Conservation (phyloP, 2,329 filamentous ascomycete genomes). For the Trichoderma guizhouense region DNA sequence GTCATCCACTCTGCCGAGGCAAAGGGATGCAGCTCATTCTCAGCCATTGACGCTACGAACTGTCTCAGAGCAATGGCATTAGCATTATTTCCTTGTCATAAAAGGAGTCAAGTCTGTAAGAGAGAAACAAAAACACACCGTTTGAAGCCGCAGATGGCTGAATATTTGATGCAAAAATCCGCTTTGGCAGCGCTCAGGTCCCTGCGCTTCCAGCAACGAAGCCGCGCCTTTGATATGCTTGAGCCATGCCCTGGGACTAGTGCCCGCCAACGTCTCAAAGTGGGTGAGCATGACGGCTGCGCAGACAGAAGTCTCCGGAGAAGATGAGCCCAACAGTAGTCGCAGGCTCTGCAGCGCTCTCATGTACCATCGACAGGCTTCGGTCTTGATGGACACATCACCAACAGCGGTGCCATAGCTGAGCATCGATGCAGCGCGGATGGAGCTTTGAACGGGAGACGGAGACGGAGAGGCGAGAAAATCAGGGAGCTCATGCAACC, state of each 20-base stretch:
- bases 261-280: constrained; percentile 19
- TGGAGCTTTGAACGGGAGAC: constrained; percentile 1
- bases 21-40: constrained; percentile 29
- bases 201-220: constrained; percentile 15
- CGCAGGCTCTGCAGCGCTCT: constrained; percentile 12
- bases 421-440: constrained; percentile 18
- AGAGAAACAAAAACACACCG: constrained; percentile 13
- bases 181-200: constrained; percentile 12
- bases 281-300: constrained; percentile 22
- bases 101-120: fast-evolving
- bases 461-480: background rate
- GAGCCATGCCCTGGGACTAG: constrained; percentile 15
- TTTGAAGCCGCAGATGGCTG: constrained; percentile 19
- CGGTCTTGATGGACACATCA: constrained; percentile 11
- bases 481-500: constrained; percentile 17
- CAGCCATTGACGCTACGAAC: constrained; percentile 19
- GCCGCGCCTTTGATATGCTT: constrained; percentile 17
- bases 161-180: constrained; percentile 21
- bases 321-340: background rate
- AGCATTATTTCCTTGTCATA: background rate
- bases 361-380: constrained; percentile 20
- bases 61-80: background rate
- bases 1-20: constrained; percentile 44
- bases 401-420: constrained; percentile 12
- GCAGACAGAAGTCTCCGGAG: constrained; percentile 14